These are phyloP conservation scores for Pouteria glomerata DNA, from an alignment of 148 eudicot species.

Conservation along the genomic window DNA sequence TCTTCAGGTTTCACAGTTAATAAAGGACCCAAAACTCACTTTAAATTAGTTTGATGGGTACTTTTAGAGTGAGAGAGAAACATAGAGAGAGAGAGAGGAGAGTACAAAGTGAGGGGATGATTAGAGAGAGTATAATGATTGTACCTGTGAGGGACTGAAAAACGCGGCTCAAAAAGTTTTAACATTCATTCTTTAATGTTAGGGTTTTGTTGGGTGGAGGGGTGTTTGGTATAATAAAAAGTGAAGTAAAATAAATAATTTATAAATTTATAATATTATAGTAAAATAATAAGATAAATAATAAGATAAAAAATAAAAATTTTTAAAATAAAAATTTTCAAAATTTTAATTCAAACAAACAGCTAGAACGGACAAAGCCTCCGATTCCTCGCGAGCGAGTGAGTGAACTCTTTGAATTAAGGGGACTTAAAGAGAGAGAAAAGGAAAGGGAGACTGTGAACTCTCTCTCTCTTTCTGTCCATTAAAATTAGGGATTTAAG, in stretches of 20 bases:
- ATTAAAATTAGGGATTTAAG: too few relatives aligned
- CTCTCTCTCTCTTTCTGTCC: too few relatives aligned
- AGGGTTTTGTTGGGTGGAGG: not conserved
- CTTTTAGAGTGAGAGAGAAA: not conserved
- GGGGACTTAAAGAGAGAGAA: too few relatives aligned
- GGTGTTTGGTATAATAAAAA: too few relatives aligned
- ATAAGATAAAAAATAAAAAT: too few relatives aligned
- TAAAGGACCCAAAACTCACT: not conserved
- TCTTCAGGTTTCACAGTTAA: slow-evolving; percentile 16
- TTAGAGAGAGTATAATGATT: slow-evolving; percentile 7
- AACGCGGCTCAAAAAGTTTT: slow-evolving; percentile 4
- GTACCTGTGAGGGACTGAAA: not conserved
- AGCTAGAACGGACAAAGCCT: not conserved
- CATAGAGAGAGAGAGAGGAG: not conserved
- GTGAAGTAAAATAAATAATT: too few relatives aligned
- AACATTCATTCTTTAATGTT: not conserved
- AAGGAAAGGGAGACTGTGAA: too few relatives aligned
- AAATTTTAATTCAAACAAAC: too few relatives aligned
- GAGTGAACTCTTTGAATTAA: too few relatives aligned
- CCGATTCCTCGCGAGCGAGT: slow-evolving; percentile 10
- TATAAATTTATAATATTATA: too few relatives aligned
- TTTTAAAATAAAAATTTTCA: too few relatives aligned
- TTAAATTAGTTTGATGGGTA: not conserved
- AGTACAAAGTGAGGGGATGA: not conserved
- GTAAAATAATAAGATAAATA: too few relatives aligned